These are phyloP conservation scores for Pseudopediastrum boryanum DNA, from an alignment of 139 green algal genomes.

Conservation along the genomic window DNA sequence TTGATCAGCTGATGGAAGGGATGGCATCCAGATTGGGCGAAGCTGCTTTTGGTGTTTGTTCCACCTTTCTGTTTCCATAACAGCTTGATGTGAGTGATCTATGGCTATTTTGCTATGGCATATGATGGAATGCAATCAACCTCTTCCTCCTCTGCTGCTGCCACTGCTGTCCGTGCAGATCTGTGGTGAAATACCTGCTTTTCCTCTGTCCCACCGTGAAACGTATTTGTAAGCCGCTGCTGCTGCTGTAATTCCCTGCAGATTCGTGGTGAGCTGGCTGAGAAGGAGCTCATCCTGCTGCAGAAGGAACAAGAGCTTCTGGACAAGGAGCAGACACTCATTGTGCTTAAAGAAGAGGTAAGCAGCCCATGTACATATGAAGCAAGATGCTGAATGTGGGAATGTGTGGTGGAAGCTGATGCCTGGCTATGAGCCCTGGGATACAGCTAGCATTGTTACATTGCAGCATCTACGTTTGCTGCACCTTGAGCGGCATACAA, in stretches of 20 bases:
- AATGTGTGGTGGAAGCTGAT: too few relatives aligned
- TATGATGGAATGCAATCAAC: neutral
- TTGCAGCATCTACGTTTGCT: too few relatives aligned
- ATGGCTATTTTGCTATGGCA: neutral
- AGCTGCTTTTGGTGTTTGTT: too few relatives aligned
- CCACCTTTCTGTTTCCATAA: too few relatives aligned
- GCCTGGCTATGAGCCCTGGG: too few relatives aligned
- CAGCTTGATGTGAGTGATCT: neutral
- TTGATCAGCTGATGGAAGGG: too few relatives aligned
- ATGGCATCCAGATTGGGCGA: too few relatives aligned
- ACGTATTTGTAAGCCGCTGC: neutral
- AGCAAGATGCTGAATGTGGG: too few relatives aligned
- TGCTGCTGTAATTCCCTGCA: constrained; percentile 20
- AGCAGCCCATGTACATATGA: too few relatives aligned
- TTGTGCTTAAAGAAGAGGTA: constrained; percentile 80
- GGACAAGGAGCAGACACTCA: constrained; percentile 80
- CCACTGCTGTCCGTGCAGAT: neutral
- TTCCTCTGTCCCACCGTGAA: neutral
- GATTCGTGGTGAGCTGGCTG: constrained; percentile 76
- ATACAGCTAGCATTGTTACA: too few relatives aligned
- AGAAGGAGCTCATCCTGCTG: constrained; percentile 84
- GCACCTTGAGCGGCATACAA: too few relatives aligned
- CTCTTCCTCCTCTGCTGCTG: neutral
- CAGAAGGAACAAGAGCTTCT: constrained; percentile 83
- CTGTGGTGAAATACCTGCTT: neutral